Base-by-base conservation (phyloP, 768 basidiomycete species). In the Tephrocybe sp. region DNA sequence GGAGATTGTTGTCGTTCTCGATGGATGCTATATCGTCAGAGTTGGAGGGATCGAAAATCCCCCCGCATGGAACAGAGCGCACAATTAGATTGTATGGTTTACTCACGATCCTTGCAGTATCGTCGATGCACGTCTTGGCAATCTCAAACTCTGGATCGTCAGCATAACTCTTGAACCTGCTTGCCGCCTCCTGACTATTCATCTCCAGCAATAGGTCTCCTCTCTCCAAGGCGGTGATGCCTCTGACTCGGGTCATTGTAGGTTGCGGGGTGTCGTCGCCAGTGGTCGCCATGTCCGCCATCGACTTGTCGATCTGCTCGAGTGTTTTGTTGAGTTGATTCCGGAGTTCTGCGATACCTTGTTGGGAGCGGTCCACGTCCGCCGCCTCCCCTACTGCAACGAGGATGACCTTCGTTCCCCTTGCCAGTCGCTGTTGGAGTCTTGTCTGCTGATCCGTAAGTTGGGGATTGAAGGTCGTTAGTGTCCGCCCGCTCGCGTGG, bases 351-450 rank as follows among this genome's bases (percentile, higher is more conserved):
- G 11, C 26, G 39, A 19, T 45, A 32, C 5, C n/a, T n/a, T n/a
- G n/a, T n/a, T 25, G 11, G 12, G 44, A 12, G 4, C 13, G 18
- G 9, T 18, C 9, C 5, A 6, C 13, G 21, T 38, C 15, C 0
- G 4, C 8, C 3, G 30, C 15, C 28, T 47, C 26, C n/a, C n/a
- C n/a, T 13, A 47, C 4, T 1, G 46, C 22, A 0, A 50, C 15
- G 0, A 56, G 35, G 12, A 56, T 13, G 0, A n/a, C 36, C 22
- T 32, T 26, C 2, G 36, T 40, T 1, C 19, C 21, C 4, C 12
- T 8, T 0, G 53, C 24, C 5, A 53, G 21, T 8, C 27, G 24
- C 13, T 53, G 55, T 16, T 56, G 55, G 26, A 53, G 30, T 0
- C 7, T 3, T 18, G 45, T 56, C 9, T 53, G 44, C 9, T 39